Base-by-base conservation (phyloP, 257 asterid genomes). In the Lavandula angustifolia region DNA sequence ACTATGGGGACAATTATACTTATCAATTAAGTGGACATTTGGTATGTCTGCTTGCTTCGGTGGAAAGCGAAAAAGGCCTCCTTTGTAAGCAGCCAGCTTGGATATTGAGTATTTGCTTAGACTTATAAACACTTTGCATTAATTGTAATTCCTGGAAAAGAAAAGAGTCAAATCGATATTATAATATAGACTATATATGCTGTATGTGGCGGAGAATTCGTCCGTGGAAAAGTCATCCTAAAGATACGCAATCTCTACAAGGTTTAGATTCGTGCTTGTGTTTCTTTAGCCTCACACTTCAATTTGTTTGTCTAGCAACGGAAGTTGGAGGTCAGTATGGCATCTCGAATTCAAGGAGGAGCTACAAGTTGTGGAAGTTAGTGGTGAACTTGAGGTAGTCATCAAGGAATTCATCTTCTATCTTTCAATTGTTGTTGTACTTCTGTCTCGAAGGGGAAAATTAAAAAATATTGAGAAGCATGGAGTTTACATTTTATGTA, bases 281-380 rank as follows among this genome's bases (percentile, higher is more conserved):
- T 34, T 51, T 59, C 31, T 56, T 40, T 49, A 67, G 59, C 59
- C 70, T 74, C 29, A 65, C 44, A 33, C 62, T 64, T 73, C 38
- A 56, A 55, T 46, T 75, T 55, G 61, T 69, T 71, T 64, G 16
- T 52, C 63, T 73, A 92, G 97, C 85, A 89, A 87, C 73, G 99
- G 99, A 59, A 89, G 97, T 73, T 92, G 97, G 99, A 87, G 83
- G 64, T 89, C 99, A 53, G 75, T 76, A 52, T 92, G 99, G 97
- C 75, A 73, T 67, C 55, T 85, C 67, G 87, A 77, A 54, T 92
- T 89, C 71, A 89, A 81, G 79, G 91, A 89, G 60, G 99, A 85
- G 34, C 58, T 78, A 72, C 96, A 92, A 66, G 65, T 70, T 56
- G 80, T 92, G 77, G 97, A 87, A 85, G 82, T 84, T 56, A 80